A percentile compares a stretch with the other conserved stretches of the same genome.
Conservation (phyloP, 2,329 filamentous ascomycete species). For the Fusarium domesticum region DNA sequence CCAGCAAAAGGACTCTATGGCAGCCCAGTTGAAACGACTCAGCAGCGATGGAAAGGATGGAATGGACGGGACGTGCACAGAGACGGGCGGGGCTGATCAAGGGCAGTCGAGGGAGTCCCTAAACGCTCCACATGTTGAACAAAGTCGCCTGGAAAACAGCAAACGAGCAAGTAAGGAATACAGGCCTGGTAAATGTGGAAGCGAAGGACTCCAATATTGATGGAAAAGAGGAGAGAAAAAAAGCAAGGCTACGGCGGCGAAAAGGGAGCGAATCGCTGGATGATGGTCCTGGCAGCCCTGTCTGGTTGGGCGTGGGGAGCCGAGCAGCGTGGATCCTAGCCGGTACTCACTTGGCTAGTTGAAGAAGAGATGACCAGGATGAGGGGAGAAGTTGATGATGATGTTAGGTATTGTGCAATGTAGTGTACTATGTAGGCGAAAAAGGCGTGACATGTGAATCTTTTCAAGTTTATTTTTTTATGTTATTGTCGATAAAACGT, state of each 20-base stretch:
- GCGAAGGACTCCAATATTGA: no score
- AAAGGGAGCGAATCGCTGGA: background rate
- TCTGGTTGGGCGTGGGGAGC: conserved; percentile 15
- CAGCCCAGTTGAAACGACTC: background rate
- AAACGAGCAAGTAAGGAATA: conserved; percentile 8
- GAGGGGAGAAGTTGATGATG: conserved; percentile 17
- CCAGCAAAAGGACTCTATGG: background rate
- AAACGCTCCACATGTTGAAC: background rate
- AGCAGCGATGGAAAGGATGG: no score
- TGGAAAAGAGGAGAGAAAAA: background rate
- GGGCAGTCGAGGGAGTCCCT: background rate
- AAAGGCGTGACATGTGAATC: no score
- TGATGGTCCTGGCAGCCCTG: conserved; percentile 8
- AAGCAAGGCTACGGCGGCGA: background rate
- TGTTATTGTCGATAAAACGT: no score
- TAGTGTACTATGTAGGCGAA: no score
- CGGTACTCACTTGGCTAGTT: no score
- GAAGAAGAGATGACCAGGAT: conserved; percentile 18
- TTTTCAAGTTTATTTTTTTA: no score
- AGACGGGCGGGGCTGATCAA: background rate
- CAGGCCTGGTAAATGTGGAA: conserved; percentile 12
- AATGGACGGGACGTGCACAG: background rate
- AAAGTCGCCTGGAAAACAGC: background rate
- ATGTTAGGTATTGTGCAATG: no score
- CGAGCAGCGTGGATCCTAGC: conserved; percentile 14